Percentiles rank a stretch among this genome's conserved stretches.
These are phyloP conservation scores for Penicillium decumbens DNA, from an alignment of 2,329 filamentous ascomycete genomes.

Conservation along the genomic window DNA sequence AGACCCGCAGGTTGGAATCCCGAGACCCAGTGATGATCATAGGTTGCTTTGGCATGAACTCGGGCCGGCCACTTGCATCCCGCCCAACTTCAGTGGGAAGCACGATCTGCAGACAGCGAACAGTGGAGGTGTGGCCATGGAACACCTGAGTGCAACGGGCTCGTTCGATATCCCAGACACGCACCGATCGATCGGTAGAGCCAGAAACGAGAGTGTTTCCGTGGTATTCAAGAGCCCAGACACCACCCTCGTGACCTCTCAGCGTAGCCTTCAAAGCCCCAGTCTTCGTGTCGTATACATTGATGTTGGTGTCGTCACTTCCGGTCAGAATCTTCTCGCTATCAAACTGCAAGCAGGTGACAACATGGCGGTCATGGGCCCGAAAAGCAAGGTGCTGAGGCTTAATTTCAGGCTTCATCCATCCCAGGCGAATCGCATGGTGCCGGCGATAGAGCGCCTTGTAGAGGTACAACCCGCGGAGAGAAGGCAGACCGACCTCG, in stretches of 20 bases:
- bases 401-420: constrained; percentile 78
- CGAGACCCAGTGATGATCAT: constrained; percentile 96
- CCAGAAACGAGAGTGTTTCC: constrained; percentile 93
- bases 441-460: constrained; percentile 95
- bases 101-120: constrained; percentile 90
- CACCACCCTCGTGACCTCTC: constrained; percentile 90
- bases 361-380: constrained; percentile 93
- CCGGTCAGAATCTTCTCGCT: constrained; percentile 97
- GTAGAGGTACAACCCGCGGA: constrained; percentile 84
- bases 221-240: constrained; percentile 96
- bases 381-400: constrained; percentile 91
- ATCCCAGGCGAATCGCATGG: constrained; percentile 81
- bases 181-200: constrained; percentile 92
- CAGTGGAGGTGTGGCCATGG: constrained; percentile 94
- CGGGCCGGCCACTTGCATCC: constrained; percentile 63
- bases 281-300: constrained; percentile 96
- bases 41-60: constrained; percentile 90
- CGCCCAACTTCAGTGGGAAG: constrained; percentile 76
- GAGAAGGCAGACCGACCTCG: constrained; percentile 68
- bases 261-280: constrained; percentile 77
- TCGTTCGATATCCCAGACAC: constrained; percentile 97
- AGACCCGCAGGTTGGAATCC: constrained; percentile 88
- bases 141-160: constrained; percentile 93
- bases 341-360: constrained; percentile 96
- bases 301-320: constrained; percentile 94